Percentiles rank a stretch among this genome's conserved stretches.
Conservation (phyloP, 2,329 filamentous ascomycete species). For the Balansia obtecta region DNA sequence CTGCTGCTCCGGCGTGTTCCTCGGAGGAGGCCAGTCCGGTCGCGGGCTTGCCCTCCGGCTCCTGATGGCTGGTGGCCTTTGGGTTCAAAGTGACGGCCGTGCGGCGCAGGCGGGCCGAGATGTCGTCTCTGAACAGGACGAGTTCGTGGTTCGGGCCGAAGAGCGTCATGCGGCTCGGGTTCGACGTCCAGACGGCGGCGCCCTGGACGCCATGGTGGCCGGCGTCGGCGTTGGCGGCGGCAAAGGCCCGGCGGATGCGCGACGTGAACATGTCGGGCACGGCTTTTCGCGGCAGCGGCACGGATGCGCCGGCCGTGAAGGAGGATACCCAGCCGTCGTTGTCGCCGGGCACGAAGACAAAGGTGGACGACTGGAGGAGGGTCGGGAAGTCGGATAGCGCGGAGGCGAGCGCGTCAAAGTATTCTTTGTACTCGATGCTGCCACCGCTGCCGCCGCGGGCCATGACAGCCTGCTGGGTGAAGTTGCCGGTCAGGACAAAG, state of each 20-base stretch:
- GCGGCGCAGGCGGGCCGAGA: constrained; percentile 66
- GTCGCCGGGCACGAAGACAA: constrained; percentile 89
- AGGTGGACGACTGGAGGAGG: constrained; percentile 67
- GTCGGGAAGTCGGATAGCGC: constrained; percentile 72
- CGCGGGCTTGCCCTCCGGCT: constrained; percentile 16
- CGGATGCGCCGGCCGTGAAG: constrained; percentile 64
- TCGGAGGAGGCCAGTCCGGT: constrained; percentile 10
- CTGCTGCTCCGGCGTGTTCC: constrained; percentile 7
- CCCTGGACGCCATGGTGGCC: constrained; percentile 32
- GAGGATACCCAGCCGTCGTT: constrained; percentile 95
- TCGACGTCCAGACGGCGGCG: constrained; percentile 74
- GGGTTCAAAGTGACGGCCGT: constrained; percentile 59
- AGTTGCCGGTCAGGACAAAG: constrained; percentile 80
- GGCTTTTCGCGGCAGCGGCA: constrained; percentile 54
- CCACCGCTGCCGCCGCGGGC: constrained; percentile 59
- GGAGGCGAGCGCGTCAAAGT: constrained; percentile 78
- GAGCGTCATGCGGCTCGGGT: constrained; percentile 68
- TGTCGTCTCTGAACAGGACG: constrained; percentile 76
- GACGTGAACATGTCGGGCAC: constrained; percentile 88
- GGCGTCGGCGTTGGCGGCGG: constrained; percentile 60
- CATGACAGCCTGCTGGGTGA: constrained; percentile 54
- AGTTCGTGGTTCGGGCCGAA: constrained; percentile 87
- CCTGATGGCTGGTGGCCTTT: constrained; percentile 20
- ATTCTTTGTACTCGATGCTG: constrained; percentile 93
- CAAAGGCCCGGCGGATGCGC: constrained; percentile 69